phyloP scores from a whole-genome alignment of 2,329 filamentous ascomycete genomes.

The Geosmithia flava region DNA sequence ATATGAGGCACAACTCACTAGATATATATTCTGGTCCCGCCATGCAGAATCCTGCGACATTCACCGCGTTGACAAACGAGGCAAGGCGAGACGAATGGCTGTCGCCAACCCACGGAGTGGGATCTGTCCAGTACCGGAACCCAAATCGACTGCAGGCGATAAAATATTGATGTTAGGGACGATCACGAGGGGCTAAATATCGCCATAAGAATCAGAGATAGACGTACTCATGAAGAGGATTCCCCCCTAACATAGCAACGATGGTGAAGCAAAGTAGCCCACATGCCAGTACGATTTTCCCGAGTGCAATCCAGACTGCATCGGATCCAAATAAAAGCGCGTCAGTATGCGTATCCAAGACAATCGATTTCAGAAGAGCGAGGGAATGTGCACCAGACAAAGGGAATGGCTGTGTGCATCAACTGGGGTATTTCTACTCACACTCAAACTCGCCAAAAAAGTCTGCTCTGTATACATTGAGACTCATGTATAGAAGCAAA shows the following conservation, averaged over 20 bases:
- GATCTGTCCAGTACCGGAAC: slow-evolving; percentile 2
- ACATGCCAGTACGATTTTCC: neutral
- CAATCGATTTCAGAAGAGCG: too few species aligned
- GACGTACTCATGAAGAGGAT: slow-evolving; percentile 2
- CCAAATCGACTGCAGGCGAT: neutral
- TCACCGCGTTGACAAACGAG: slow-evolving; percentile 1
- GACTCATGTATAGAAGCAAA: neutral
- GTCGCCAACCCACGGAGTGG: neutral
- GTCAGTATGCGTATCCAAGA: neutral
- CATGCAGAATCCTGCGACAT: slow-evolving; percentile 1
- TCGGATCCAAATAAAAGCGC: neutral
- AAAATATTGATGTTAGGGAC: too few species aligned
- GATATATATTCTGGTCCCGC: slow-evolving; percentile 47
- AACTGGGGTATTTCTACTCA: neutral
- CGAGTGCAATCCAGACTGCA: neutral
- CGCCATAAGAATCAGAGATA: too few species aligned
- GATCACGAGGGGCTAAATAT: too few species aligned
- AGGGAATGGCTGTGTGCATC: too few species aligned
- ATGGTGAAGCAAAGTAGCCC: slow-evolving; percentile 2
- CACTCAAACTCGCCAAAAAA: slow-evolving; percentile 1
- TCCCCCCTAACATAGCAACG: slow-evolving; percentile 2
- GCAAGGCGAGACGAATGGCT: neutral
- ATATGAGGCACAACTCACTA: slow-evolving; percentile 8
- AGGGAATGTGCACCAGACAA: too few species aligned
- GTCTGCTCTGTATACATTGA: slow-evolving; percentile 1